These are phyloP conservation scores for Grosmannia serpens DNA, from an alignment of 2,329 filamentous ascomycete species.

Conservation along the genomic window DNA sequence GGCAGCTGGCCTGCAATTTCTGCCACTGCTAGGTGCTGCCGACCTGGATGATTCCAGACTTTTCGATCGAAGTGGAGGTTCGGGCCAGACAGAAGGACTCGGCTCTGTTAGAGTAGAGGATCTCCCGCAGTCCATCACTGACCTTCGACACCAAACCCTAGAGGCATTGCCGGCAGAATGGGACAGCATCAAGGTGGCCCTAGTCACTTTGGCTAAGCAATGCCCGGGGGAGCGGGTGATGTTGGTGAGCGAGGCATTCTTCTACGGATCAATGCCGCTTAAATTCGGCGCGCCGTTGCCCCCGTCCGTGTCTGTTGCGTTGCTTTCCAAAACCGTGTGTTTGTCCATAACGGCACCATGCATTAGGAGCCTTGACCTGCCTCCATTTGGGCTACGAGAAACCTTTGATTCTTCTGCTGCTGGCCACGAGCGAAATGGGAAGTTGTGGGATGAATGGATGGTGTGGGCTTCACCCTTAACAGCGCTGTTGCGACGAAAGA, in stretches of 20 bases:
- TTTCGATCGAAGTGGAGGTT: slow-evolving; percentile 4
- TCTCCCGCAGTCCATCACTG: slow-evolving; percentile 17
- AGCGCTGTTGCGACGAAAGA: slow-evolving; percentile 15
- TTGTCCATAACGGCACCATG: slow-evolving; percentile 26
- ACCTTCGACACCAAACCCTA: slow-evolving; percentile 20
- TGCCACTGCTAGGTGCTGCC: slow-evolving; percentile 20
- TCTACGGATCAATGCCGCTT: slow-evolving; percentile 23
- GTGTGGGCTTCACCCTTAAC: slow-evolving; percentile 15
- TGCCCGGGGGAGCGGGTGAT: slow-evolving; percentile 15
- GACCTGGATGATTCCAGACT: slow-evolving; percentile 21
- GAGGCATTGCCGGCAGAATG: slow-evolving; percentile 23
- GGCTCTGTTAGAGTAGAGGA: slow-evolving; percentile 18
- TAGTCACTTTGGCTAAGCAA: slow-evolving; percentile 14
- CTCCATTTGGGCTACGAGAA: slow-evolving; percentile 20
- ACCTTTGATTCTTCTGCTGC: slow-evolving; percentile 19
- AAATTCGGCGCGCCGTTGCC: slow-evolving; percentile 19
- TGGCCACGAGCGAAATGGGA: slow-evolving; percentile 15
- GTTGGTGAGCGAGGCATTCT: slow-evolving; percentile 24
- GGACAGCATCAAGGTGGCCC: slow-evolving; percentile 18
- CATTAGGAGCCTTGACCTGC: slow-evolving; percentile 22
- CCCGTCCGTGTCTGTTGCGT: slow-evolving; percentile 3
- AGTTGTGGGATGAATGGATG: slow-evolving; percentile 21
- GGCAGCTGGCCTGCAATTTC: slow-evolving; percentile 19
- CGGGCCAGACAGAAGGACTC: neutral
- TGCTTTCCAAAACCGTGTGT: slow-evolving; percentile 18